Base-by-base conservation (phyloP, 371 early-diverging fungal species). In the Syncephalastrum contaminatum region DNA sequence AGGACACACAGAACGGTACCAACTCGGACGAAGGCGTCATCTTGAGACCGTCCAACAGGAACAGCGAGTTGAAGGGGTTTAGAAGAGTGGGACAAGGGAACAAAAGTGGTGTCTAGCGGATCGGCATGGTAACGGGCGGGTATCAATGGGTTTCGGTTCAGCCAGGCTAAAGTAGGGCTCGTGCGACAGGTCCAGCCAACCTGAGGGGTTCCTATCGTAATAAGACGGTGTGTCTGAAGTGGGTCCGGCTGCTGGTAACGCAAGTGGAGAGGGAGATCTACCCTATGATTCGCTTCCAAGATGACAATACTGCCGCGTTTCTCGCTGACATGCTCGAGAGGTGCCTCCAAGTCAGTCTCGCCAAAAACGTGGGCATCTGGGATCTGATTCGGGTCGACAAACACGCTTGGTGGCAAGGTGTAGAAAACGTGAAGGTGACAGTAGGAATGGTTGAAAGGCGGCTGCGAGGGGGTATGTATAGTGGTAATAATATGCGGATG, bases 301-400 rank as follows among this genome's bases (percentile, higher is more conserved):
- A 73, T 61, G 8, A 79, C 67, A n/a, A 71, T 19, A 20, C 70
- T 73, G 6, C 75, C 79, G 10, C 65, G 54, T n/a, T 45, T 51
- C 18, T 70, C 73, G 48, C 62, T 56, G 8, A 79, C 69, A 48
- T 64, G 67, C 25, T 75, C 73, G 3, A 72, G 50, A 4, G 79
- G 79, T n/a, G 63, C 48, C 53, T 79, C 79, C 8, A 79, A 57
- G 43, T 79, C 69, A 16, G 60, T 70, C 45, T 77, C 78, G n/a
- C 75, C 75, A 51, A 70, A 69, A 2, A 77, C 61, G 1, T 60
- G 56, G 15, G 66, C 8, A 1, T 16, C 19, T 4, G 25, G 20
- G 1, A 63, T 25, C 51, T 79, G 79, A 42, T 79, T 67, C 5
- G 64, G 70, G 56, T 79, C 79, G 22, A 73, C 75, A 66, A 79